phyloP scores from a whole-genome alignment of 1,284 basidiomycete species.

The Microbotryum violaceum region DNA sequence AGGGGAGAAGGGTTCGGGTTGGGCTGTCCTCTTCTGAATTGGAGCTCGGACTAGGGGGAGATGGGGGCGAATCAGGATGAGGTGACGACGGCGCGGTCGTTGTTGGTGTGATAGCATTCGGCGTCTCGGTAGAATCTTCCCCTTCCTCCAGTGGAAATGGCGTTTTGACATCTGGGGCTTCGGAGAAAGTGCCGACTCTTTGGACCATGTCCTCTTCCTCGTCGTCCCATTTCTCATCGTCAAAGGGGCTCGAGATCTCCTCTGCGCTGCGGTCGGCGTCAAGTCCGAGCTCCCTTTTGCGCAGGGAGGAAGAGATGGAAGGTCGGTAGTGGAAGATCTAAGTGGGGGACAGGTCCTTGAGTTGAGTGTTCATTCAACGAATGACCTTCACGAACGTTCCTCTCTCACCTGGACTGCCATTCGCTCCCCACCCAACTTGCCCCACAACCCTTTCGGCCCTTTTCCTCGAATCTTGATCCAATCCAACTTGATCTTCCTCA shows the following conservation, averaged over 20 bases:
- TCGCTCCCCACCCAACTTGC: background rate
- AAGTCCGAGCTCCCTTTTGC: background rate
- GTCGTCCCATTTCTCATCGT: constrained; percentile 21
- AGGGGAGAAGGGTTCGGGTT: background rate
- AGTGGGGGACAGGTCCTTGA: background rate
- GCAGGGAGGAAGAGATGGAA: background rate
- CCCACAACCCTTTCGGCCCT: background rate
- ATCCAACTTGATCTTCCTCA: background rate
- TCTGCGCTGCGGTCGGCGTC: background rate
- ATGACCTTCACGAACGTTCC: background rate
- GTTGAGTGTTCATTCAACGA: background rate
- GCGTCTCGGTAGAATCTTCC: background rate
- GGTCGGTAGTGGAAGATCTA: background rate
- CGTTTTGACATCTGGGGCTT: background rate
- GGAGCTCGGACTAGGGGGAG: background rate
- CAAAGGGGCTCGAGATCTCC: background rate
- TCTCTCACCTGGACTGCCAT: background rate
- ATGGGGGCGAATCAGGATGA: background rate
- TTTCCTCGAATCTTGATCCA: background rate
- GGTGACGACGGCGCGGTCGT: background rate
- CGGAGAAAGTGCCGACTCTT: background rate
- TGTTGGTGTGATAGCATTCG: background rate
- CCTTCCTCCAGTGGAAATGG: background rate
- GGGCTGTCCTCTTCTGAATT: background rate
- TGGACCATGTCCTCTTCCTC: constrained; percentile 2